A percentile compares a stretch with the other conserved stretches of the same genome.
These are phyloP conservation scores for Rhodotorula taiwanensis DNA, from an alignment of 768 basidiomycete species.

Conservation along the genomic window DNA sequence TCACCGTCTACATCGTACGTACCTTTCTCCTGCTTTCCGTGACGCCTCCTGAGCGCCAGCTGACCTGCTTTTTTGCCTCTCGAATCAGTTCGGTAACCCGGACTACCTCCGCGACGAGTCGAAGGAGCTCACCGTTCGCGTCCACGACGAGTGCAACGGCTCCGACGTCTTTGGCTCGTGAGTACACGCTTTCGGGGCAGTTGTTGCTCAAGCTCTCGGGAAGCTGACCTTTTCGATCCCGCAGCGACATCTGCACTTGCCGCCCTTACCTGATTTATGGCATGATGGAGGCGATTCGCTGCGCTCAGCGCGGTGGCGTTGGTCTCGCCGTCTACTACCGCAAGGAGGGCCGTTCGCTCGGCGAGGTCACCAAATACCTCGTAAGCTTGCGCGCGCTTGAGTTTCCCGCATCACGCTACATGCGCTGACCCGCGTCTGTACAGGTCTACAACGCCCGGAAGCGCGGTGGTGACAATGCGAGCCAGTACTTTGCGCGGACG, in stretches of 20 bases:
- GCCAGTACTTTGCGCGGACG: constrained; percentile 88
- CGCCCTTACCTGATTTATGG: constrained; percentile 61
- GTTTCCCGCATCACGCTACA: no score
- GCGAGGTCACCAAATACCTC: constrained; percentile 53
- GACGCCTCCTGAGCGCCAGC: constrained; percentile 36
- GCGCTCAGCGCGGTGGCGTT: constrained; percentile 76
- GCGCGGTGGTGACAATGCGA: constrained; percentile 83
- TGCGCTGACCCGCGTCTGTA: constrained; percentile 48
- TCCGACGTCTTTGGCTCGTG: constrained; percentile 90
- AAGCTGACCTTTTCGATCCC: no score
- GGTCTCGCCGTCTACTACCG: constrained; percentile 75
- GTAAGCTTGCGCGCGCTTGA: neutral
- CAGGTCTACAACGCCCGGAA: constrained; percentile 95
- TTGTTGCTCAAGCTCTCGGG: neutral
- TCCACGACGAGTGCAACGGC: constrained; percentile 94
- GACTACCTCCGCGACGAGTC: constrained; percentile 65
- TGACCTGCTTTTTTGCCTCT: neutral
- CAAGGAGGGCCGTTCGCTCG: constrained; percentile 85
- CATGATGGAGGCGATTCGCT: constrained; percentile 78
- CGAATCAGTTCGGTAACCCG: constrained; percentile 77
- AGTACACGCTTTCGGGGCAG: neutral
- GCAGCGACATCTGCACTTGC: constrained; percentile 61
- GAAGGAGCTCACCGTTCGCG: constrained; percentile 76
- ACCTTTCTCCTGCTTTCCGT: constrained; percentile 49
- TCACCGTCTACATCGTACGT: constrained; percentile 72